Evolutionary conservation across 805 yeast genomes (phyloP).

Genomic region (Kodamaea kaohsiungensis): DNA sequence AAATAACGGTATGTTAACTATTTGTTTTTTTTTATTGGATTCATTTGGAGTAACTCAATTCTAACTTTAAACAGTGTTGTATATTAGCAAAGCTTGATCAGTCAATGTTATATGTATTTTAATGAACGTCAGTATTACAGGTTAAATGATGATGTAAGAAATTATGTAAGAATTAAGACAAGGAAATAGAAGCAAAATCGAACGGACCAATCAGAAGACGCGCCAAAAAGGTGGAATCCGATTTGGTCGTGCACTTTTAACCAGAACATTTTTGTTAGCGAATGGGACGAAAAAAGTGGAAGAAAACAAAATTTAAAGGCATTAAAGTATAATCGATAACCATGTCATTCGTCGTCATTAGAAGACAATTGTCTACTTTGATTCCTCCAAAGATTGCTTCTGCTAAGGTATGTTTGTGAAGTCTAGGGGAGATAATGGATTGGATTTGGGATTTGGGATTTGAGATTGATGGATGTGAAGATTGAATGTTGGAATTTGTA

Average conservation of each 20-base stretch:
- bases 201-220: slow-evolving; percentile 6
- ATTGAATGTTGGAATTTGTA: too few species aligned
- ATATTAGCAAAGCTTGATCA: slow-evolving; percentile 38
- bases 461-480: background rate
- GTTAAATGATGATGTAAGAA: background rate
- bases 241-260: slow-evolving; percentile 7
- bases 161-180: background rate
- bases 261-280: slow-evolving; percentile 3
- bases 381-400: slow-evolving; percentile 99
- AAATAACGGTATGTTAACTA: slow-evolving; percentile 64
- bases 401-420: slow-evolving; percentile 60
- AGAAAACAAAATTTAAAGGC: slow-evolving; percentile 12
- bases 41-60: slow-evolving; percentile 13
- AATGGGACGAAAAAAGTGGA: slow-evolving; percentile 14
- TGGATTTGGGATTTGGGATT: background rate
- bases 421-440: background rate
- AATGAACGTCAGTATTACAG: background rate
- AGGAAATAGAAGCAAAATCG: background rate
- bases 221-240: background rate
- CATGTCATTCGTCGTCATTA: slow-evolving; percentile 83
- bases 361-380: slow-evolving; percentile 92
- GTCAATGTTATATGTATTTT: slow-evolving; percentile 1
- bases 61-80: slow-evolving; percentile 40
- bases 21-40: too few species aligned
- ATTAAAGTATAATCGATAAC: slow-evolving; percentile 2